Conservation (phyloP, 805 yeast species). For the Nakazawaea ernobii region DNA sequence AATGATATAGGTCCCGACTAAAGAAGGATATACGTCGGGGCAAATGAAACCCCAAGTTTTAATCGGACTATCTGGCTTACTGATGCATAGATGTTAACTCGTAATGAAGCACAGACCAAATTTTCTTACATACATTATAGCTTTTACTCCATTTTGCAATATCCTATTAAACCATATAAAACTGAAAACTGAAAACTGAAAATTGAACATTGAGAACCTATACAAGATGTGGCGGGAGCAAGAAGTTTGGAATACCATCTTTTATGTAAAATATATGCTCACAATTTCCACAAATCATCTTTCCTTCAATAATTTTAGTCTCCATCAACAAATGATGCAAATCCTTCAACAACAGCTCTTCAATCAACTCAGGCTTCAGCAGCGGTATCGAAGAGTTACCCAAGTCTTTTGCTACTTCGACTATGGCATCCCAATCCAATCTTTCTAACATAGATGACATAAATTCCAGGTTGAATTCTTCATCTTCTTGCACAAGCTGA, state of each 20-base stretch:
- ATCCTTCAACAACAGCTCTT: constrained; percentile 55
- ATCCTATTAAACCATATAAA: no score
- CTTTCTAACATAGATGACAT: constrained; percentile 70
- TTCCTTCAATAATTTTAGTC: constrained; percentile 83
- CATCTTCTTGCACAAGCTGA: constrained; percentile 68
- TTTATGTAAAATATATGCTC: constrained; percentile 84
- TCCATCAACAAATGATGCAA: constrained; percentile 76
- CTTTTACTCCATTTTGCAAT: no score
- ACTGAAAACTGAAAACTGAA: no score
- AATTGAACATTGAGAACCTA: background rate
- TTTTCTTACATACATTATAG: no score
- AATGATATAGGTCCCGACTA: no score
- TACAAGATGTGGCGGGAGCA: constrained; percentile 88
- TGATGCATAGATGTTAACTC: no score
- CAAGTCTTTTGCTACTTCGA: constrained; percentile 69
- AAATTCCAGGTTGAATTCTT: constrained; percentile 80
- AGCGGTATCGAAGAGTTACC: constrained; percentile 61
- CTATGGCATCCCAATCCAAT: constrained; percentile 83
- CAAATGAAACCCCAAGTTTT: no score
- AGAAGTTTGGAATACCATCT: constrained; percentile 88
- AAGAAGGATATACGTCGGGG: no score
- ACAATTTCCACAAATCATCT: constrained; percentile 84
- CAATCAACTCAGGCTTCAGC: constrained; percentile 51
- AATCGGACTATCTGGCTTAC: no score
- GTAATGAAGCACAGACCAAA: no score